These are phyloP conservation scores for Candida verbasci DNA, from an alignment of 805 yeast genomes.

Conservation along the genomic window DNA sequence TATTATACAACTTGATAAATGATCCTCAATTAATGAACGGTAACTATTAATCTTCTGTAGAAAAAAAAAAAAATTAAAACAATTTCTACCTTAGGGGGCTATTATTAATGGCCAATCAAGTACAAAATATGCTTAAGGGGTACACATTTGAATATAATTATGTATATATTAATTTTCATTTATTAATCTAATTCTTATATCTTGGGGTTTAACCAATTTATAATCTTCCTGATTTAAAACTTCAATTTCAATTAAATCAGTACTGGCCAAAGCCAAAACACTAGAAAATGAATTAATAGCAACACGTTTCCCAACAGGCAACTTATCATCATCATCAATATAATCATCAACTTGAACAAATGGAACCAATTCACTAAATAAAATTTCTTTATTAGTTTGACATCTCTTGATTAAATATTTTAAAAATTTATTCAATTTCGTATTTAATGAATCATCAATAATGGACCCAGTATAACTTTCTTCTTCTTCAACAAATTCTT, in stretches of 20 bases:
- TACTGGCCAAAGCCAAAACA: conserved; percentile 21
- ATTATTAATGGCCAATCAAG: too few species aligned
- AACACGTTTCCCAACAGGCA: conserved; percentile 16
- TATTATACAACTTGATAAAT: too few species aligned
- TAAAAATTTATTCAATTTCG: conserved; percentile 3
- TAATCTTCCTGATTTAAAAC: too few species aligned
- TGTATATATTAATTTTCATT: neutral
- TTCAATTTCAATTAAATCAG: conserved; percentile 11
- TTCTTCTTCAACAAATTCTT: neutral
- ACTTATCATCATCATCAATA: conserved; percentile 8
- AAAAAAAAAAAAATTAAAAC: too few species aligned
- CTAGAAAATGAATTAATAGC: conserved; percentile 27
- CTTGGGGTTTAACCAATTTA: too few species aligned
- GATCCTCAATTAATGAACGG: too few species aligned
- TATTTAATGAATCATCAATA: neutral
- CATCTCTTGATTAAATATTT: conserved; percentile 3
- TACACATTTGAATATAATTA: too few species aligned
- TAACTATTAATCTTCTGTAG: too few species aligned
- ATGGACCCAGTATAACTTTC: neutral
- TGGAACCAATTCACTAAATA: conserved; percentile 16
- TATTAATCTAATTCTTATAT: too few species aligned
- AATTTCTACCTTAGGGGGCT: too few species aligned
- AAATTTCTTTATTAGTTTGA: conserved; percentile 4
- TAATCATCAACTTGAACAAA: too few species aligned
- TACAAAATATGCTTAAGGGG: too few species aligned